Evolutionary conservation across 2,329 filamentous ascomycete genomes (phyloP).

Genomic region (Fusarium oxysporum): DNA sequence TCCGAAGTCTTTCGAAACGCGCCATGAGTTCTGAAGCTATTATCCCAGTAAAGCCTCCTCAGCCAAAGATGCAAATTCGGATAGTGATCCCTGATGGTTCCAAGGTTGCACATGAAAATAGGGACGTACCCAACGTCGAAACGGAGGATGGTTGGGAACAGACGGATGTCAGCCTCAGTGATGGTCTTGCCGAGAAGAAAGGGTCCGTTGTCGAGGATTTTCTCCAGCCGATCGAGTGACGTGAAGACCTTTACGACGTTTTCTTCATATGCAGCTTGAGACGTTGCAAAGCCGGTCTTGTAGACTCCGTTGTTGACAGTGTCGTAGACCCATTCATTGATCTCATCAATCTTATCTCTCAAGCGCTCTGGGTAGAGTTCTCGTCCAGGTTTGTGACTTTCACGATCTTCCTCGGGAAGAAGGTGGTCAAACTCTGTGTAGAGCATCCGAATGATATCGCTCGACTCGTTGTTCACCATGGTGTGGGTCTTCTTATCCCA

Average conservation of each 20-base stretch:
- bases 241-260: slow-evolving; percentile 70
- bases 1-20: slow-evolving; percentile 77
- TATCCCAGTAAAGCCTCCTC: slow-evolving; percentile 77
- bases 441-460: slow-evolving; percentile 87
- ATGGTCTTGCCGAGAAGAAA: slow-evolving; percentile 73
- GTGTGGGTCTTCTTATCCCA: slow-evolving; percentile 75
- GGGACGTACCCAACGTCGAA: slow-evolving; percentile 78
- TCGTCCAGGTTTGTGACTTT: slow-evolving; percentile 60
- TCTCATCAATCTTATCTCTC: slow-evolving; percentile 67
- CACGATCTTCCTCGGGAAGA: slow-evolving; percentile 63
- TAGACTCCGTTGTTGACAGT: slow-evolving; percentile 63
- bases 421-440: slow-evolving; percentile 78
- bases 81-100: slow-evolving; percentile 72
- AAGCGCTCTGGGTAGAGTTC: slow-evolving; percentile 69
- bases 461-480: slow-evolving; percentile 86
- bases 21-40: slow-evolving; percentile 53
- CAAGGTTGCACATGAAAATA: slow-evolving; percentile 73
- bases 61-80: slow-evolving; percentile 77
- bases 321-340: slow-evolving; percentile 76
- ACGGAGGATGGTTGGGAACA: slow-evolving; percentile 74
- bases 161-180: slow-evolving; percentile 76
- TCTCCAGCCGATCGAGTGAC: slow-evolving; percentile 73
- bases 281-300: slow-evolving; percentile 72
- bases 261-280: slow-evolving; percentile 74
- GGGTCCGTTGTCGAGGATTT: slow-evolving; percentile 61